A percentile compares a stretch with the other conserved stretches of the same genome.
Conservation (phyloP, 2,329 filamentous ascomycete species). For the Thermochaetoides dissita region DNA sequence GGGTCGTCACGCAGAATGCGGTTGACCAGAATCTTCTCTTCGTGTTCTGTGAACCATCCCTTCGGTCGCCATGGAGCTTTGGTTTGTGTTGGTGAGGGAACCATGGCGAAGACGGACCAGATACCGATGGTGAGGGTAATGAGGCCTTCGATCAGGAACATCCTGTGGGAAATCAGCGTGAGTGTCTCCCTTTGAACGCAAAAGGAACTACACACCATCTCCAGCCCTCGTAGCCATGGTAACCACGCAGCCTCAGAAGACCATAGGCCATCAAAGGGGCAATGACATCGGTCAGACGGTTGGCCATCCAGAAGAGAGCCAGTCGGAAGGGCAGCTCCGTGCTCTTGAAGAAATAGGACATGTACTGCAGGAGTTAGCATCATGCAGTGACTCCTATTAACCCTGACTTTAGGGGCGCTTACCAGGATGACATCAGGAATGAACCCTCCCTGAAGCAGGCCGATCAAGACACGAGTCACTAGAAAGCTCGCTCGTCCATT, state of each 20-base stretch:
- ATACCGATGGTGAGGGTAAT: slow-evolving; percentile 35
- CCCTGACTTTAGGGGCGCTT: too few relatives aligned
- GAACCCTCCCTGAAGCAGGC: slow-evolving; percentile 31
- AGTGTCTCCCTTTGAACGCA: too few relatives aligned
- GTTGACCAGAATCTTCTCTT: slow-evolving; percentile 48
- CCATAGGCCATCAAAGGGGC: slow-evolving; percentile 26
- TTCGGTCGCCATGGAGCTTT: slow-evolving; percentile 35
- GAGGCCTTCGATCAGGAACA: slow-evolving; percentile 16
- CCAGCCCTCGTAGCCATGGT: slow-evolving; percentile 24
- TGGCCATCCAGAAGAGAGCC: slow-evolving; percentile 28
- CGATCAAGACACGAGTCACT: slow-evolving; percentile 24
- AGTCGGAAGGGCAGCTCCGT: slow-evolving; percentile 26
- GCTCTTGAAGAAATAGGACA: slow-evolving; percentile 31
- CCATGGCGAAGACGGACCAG: slow-evolving; percentile 40
- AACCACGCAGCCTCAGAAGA: slow-evolving; percentile 26
- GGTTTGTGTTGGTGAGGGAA: slow-evolving; percentile 35
- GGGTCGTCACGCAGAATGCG: slow-evolving; percentile 45
- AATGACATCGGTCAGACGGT: slow-evolving; percentile 26
- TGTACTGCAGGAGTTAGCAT: slow-evolving; percentile 23
- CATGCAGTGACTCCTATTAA: too few relatives aligned
- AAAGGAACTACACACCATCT: slow-evolving; percentile 44
- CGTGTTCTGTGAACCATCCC: slow-evolving; percentile 40
- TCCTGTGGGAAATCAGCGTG: too few relatives aligned
- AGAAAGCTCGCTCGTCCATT: slow-evolving; percentile 26
- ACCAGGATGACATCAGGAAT: slow-evolving; percentile 25